Conservation (phyloP, 2,329 filamentous ascomycete species). For the Xylaria sp. region DNA sequence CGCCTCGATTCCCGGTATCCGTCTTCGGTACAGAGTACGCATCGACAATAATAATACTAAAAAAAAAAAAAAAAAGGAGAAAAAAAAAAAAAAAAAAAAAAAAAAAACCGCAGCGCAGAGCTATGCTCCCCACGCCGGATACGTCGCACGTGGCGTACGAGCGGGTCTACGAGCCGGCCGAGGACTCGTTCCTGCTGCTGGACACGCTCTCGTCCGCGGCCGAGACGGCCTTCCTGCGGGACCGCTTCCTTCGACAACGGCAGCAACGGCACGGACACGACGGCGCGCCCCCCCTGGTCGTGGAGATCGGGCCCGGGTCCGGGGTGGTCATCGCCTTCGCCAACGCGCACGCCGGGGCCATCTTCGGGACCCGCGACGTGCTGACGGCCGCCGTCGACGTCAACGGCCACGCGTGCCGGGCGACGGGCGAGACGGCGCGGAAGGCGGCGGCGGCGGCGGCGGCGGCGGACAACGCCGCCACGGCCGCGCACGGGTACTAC, state of each 20-base stretch:
- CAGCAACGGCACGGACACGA: no score
- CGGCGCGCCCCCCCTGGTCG: conserved; percentile 59
- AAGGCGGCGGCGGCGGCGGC: conserved; percentile 45
- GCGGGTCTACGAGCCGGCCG: conserved; percentile 90
- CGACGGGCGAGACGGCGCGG: conserved; percentile 71
- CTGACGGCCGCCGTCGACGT: conserved; percentile 81
- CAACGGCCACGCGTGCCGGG: conserved; percentile 79
- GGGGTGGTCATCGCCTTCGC: conserved; percentile 92
- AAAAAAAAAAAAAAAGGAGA: no score
- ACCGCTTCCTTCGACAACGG: conserved; percentile 63
- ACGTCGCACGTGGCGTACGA: conserved; percentile 90
- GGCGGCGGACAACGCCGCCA: no score
- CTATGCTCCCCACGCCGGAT: conserved; percentile 93
- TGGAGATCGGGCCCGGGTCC: conserved; percentile 90
- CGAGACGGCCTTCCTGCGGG: conserved; percentile 70
- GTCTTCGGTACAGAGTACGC: no score
- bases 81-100: no score
- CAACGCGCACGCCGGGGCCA: conserved; percentile 69
- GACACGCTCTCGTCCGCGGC: conserved; percentile 79
- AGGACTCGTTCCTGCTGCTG: conserved; percentile 92
- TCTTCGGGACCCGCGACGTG: conserved; percentile 74
- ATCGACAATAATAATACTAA: no score
- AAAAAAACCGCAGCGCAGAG: conserved; percentile 47
- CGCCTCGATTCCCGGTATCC: no score
- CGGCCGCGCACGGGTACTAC: conserved; percentile 50